Evolutionary conservation across 441 rosid genomes (phyloP).

Genomic region (Euphorbia neoarborescens): DNA sequence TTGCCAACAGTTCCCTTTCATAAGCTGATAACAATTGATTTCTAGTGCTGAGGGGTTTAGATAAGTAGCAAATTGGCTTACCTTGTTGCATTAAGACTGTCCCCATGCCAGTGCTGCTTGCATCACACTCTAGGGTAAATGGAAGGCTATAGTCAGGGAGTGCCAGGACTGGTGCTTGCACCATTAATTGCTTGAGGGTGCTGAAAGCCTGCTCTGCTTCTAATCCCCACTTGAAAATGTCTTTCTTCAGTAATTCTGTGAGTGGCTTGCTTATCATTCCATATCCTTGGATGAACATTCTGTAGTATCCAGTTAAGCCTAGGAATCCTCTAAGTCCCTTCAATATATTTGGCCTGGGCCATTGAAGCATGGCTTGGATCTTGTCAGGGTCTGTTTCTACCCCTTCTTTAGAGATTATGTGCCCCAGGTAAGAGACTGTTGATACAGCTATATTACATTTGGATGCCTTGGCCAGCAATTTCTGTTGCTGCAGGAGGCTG

Average conservation of each 20-base stretch:
- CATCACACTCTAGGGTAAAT: neutral
- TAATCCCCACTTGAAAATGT: neutral
- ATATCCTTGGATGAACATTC: neutral
- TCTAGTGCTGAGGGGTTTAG: neutral
- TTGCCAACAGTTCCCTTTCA: neutral
- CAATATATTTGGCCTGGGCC: neutral
- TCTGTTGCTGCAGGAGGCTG: neutral
- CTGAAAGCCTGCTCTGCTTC: neutral
- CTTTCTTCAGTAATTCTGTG: neutral
- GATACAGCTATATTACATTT: neutral
- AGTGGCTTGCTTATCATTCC: neutral
- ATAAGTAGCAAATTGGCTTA: neutral
- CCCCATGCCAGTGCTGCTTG: neutral
- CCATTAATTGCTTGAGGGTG: neutral
- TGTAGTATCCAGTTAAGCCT: neutral
- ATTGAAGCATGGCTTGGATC: neutral
- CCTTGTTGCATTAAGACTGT: neutral
- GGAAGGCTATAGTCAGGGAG: neutral
- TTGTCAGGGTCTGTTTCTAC: neutral
- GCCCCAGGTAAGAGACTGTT: constrained; percentile 8
- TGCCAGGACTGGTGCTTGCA: neutral
- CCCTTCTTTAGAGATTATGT: neutral
- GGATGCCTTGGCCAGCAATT: neutral
- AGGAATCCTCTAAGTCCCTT: neutral
- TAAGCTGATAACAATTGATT: neutral